These are phyloP conservation scores for Sugiyamaella chiloensis DNA, from an alignment of 805 yeast genomes.

Conservation along the genomic window DNA sequence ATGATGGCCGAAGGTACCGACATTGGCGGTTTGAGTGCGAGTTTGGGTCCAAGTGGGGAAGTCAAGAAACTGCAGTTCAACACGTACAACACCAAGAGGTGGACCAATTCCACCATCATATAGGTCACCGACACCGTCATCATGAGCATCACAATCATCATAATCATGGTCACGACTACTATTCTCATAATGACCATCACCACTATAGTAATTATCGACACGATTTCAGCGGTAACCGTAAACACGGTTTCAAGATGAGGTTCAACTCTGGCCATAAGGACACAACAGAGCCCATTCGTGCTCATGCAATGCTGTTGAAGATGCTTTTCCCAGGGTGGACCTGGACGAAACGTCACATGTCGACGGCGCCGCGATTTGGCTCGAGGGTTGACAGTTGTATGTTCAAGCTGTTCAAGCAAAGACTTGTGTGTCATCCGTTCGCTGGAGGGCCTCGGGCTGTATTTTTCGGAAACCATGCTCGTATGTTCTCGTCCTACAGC, in stretches of 20 bases:
- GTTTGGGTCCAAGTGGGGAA: too few relatives aligned
- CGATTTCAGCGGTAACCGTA: too few relatives aligned
- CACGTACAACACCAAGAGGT: too few relatives aligned
- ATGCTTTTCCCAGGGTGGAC: neutral
- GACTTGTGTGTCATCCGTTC: neutral
- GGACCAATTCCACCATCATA: neutral
- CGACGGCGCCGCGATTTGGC: neutral
- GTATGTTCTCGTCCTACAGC: conserved; percentile 1
- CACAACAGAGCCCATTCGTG: neutral
- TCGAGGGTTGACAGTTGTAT: neutral
- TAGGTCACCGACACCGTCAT: conserved; percentile 3
- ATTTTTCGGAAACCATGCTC: neutral
- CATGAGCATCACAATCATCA: conserved; percentile 2
- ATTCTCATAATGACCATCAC: too few relatives aligned
- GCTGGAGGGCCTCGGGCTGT: neutral
- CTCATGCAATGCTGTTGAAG: neutral
- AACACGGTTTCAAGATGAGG: neutral
- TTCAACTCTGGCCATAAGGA: too few relatives aligned
- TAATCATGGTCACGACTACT: conserved; percentile 4
- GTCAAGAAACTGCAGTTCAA: too few relatives aligned
- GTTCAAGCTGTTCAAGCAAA: conserved; percentile 1
- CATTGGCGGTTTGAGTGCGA: neutral
- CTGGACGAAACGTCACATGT: neutral
- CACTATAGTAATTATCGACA: too few relatives aligned
- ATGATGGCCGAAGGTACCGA: neutral